Evolutionary conservation across 176 grass and related monocot species (phyloP), one percentile per base, ranked within the genome.

Genomic region (Eragrostis nindensis): DNA sequence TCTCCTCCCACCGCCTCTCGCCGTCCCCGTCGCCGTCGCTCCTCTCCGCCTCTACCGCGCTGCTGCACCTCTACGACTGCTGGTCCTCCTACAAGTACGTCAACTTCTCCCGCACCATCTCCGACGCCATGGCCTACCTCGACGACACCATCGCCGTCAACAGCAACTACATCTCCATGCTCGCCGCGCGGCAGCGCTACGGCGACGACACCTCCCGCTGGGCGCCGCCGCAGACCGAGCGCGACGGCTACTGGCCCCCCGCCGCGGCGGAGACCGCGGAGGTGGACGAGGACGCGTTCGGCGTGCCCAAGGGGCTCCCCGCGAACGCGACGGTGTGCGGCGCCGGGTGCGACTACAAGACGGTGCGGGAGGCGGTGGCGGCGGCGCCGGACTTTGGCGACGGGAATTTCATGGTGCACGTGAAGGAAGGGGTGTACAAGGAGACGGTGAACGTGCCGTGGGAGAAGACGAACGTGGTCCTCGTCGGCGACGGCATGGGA

Each of bases 21-120:
- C 91, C 56, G 11, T 14, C 77, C 29, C 81, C 90, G 4, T n/a
- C 90, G 4, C 73, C 81, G 4, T 29, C 81, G 26, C 92, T 91
- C 59, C 68, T 77, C 48, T 88, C 87, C 21, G 84, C 92, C 66
- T 91, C 92, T 44, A 83, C 96, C 26, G 81, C 88, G 41, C 70
- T 95, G 5, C 78, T 98, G 81, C 91, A 98, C 79, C 90, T 95
- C 59, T 95, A 98, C 83, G 96, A 98, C 68, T 98, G 96, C 85
- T 98, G 92, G 96, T 98, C 96, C 30, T 90, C 92, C 0, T 91
- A 91, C 87, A 95, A 95, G 84, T 93, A 98, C 81, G 90, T 93
- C 54, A 95, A 98, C 65, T 86, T 74, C 72, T 89, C 92, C 24
- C n/a, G 61, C 2, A 82, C 82, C 66, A 70, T 98, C 74, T 85